Base-by-base conservation (phyloP, 75 land plant species). In the Pseudotsuga menziesii region DNA sequence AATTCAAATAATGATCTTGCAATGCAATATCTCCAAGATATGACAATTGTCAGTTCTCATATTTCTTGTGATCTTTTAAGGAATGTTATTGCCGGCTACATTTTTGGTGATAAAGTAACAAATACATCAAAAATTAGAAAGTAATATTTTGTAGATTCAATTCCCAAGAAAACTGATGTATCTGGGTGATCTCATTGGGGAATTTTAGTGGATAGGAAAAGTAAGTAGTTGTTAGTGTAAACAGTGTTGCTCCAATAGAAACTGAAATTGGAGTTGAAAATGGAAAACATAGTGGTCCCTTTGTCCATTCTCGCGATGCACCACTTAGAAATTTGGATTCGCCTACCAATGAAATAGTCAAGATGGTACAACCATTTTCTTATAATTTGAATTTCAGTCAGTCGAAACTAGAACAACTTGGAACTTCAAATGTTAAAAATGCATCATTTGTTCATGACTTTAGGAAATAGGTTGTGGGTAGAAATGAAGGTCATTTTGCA, bases 251-350 rank as follows among this genome's bases (percentile, higher is more conserved):
- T 35, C 44, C 41, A 3, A 29, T 15, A 29, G 36, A 63, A 63
- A 67, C 48, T 20, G 71, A 67, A 67, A 39, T 19, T 67, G 52
- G 71, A 35, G 22, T 35, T 67, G n/a, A 16, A 67, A 67, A 67
- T 39, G 22, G 12, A 44, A 67, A 67, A 35, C 44, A 3, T 16
- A 29, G 41, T 64, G 35, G 17, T 41, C 5, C 44, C 44, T 5
- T 41, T 44, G 52, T 44, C 8, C 52, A 44, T 44, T 44, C 52
- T 9, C 6, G 6, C 9, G 52, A 44, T 44, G 52, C 52, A 7
- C 5, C 6, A 44, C 52, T 44, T 44, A 44, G 52, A 44, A 44
- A 44, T 44, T 44, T 44, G 52, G 52, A 44, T 44, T 44, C 8
- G 6, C 52, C 8, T 6, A 44, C 44, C 23, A 5, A 3, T 20